Evolutionary conservation across 257 asterid genomes (phyloP).

Genomic region (Mentha longifolia): DNA sequence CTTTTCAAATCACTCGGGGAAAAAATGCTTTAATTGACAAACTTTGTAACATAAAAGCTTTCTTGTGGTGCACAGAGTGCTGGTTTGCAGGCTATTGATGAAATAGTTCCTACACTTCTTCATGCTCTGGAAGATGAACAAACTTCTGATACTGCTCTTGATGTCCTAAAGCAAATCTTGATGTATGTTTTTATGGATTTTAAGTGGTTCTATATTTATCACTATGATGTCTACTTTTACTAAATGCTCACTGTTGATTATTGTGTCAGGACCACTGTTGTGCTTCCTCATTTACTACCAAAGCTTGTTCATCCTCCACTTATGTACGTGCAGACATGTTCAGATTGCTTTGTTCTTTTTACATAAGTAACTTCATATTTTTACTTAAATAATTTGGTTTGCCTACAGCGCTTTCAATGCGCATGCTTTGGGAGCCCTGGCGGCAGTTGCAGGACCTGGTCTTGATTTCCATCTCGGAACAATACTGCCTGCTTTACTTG

Average conservation of each 20-base stretch:
- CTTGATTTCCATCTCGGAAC: conserved; percentile 89
- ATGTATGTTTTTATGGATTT: conserved; percentile 48
- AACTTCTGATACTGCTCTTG: conserved; percentile 96
- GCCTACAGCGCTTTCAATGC: conserved; percentile 88
- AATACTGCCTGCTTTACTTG: conserved; percentile 85
- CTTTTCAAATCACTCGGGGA: conserved; percentile 17
- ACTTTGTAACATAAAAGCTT: conserved; percentile 23
- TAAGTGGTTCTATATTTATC: conserved; percentile 22
- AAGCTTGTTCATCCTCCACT: conserved; percentile 95
- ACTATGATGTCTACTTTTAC: conserved; percentile 20
- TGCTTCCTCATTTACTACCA: conserved; percentile 98
- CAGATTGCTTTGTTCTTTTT: conserved; percentile 24
- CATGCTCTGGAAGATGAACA: conserved; percentile 92
- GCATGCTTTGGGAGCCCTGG: conserved; percentile 98
- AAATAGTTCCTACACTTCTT: conserved; percentile 94
- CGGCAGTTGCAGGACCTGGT: conserved; percentile 99
- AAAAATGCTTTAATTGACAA: conserved; percentile 20
- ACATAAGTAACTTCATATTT: background rate
- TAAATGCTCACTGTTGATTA: conserved; percentile 30
- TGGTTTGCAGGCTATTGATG: conserved; percentile 99
- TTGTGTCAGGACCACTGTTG: conserved; percentile 97
- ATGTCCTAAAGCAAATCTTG: conserved; percentile 95
- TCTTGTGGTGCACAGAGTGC: conserved; percentile 68
- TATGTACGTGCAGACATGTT: conserved; percentile 60
- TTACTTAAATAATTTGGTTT: conserved; percentile 31